Evolutionary conservation across 495 filamentous ascomycete genomes (phyloP).

Genomic region (Aspergillus affinis): DNA sequence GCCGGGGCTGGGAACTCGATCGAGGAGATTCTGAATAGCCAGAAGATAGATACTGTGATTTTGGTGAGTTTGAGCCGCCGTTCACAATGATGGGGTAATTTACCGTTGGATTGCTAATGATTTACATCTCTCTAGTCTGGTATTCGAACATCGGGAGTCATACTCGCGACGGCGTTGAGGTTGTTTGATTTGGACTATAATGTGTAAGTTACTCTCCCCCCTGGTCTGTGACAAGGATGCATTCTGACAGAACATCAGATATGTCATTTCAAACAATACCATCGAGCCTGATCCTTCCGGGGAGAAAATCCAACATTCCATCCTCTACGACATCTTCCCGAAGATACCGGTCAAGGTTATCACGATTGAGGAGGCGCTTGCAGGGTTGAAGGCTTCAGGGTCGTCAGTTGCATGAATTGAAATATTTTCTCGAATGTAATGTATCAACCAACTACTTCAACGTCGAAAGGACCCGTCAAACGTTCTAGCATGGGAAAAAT

Average conservation of each 20-base stretch:
- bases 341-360: background rate
- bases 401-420: too few relatives aligned
- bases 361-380: background rate
- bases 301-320: background rate
- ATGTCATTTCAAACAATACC: background rate
- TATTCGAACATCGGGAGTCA: background rate
- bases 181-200: background rate
- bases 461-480: too few relatives aligned
- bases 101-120: background rate
- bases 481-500: too few relatives aligned
- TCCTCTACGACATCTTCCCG: background rate
- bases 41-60: background rate
- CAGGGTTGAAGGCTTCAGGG: background rate
- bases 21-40: background rate
- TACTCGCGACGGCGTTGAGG: background rate
- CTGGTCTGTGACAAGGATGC: background rate
- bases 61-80: background rate
- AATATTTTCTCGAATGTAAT: too few relatives aligned
- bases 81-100: too few relatives aligned
- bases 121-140: background rate
- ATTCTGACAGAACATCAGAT: background rate
- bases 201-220: background rate
- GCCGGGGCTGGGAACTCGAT: background rate
- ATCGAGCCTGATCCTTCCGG: background rate
- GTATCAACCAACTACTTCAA: too few relatives aligned